Conservation (phyloP, 352 stramenopile species). For the Blastocystis sp. region DNA sequence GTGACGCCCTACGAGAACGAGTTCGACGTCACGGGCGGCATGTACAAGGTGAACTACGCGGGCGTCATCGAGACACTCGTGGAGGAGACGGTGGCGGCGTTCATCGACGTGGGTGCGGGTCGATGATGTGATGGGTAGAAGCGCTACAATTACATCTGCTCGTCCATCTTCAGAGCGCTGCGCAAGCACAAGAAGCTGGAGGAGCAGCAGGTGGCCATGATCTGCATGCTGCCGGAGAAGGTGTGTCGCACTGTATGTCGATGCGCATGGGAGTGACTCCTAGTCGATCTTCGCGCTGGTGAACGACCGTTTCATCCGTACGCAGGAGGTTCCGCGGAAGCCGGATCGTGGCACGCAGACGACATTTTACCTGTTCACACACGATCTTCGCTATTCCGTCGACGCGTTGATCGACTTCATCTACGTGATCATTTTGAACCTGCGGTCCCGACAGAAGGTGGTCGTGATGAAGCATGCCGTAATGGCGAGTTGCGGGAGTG, state of each 20-base stretch:
- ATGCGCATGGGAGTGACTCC: neutral
- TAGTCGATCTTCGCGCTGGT: constrained; percentile 44
- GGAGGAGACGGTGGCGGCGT: constrained; percentile 28
- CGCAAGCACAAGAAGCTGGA: constrained; percentile 47
- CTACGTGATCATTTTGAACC: constrained; percentile 55
- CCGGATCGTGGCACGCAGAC: constrained; percentile 42
- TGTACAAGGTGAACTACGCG: constrained; percentile 43
- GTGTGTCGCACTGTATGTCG: constrained; percentile 5
- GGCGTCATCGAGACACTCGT: constrained; percentile 24
- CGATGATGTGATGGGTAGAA: neutral
- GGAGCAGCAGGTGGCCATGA: constrained; percentile 41
- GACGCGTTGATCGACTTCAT: constrained; percentile 45
- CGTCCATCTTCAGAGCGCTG: constrained; percentile 28
- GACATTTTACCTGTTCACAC: constrained; percentile 52
- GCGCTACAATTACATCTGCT: constrained; percentile 1
- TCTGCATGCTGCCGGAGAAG: constrained; percentile 52
- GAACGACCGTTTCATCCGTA: constrained; percentile 27
- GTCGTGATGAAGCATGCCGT: constrained; percentile 53
- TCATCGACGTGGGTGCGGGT: constrained; percentile 14
- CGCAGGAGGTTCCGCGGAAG: constrained; percentile 46
- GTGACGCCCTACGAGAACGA: constrained; percentile 18
- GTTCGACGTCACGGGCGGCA: constrained; percentile 32
- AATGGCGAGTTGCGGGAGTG: neutral
- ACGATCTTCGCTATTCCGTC: constrained; percentile 23
- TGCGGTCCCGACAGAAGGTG: constrained; percentile 38